Evolutionary conservation across 129 eudicot genomes (phyloP).

Genomic region (Ambrosia trifida): DNA sequence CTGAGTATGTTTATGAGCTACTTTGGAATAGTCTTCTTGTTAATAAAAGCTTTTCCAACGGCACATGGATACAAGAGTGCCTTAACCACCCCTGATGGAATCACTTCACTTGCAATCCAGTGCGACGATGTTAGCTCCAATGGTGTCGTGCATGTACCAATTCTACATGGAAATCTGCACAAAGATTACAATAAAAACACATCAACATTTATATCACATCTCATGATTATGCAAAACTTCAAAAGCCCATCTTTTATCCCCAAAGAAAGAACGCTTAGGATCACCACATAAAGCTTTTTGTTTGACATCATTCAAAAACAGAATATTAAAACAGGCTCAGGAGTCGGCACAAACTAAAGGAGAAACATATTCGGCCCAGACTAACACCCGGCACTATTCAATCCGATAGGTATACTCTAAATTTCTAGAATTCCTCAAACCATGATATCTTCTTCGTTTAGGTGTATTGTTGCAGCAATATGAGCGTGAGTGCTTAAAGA

Average conservation of each 20-base stretch:
- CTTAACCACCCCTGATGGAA: slow-evolving; percentile 47
- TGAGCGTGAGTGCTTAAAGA: no score
- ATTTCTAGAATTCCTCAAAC: no score
- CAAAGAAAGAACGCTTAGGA: background rate
- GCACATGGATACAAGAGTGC: slow-evolving; percentile 65
- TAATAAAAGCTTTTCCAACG: slow-evolving; percentile 1
- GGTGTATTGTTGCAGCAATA: no score
- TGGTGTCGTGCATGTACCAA: slow-evolving; percentile 58
- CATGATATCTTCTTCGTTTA: no score
- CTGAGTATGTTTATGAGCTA: no score
- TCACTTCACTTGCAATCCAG: slow-evolving; percentile 47
- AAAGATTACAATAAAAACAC: slow-evolving; percentile 1
- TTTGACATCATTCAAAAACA: slow-evolving; percentile 6
- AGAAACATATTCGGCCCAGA: no score
- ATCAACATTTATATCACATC: background rate
- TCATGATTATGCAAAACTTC: background rate
- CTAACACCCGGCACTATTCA: no score
- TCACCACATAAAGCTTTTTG: background rate
- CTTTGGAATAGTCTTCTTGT: slow-evolving; percentile 50
- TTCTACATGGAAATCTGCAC: slow-evolving; percentile 68
- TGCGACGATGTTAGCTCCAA: slow-evolving; percentile 50
- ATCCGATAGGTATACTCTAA: no score
- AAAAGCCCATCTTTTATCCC: background rate
- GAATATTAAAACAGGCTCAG: background rate
- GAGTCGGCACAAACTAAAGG: no score